Base-by-base conservation (phyloP, 352 stramenopile genomes). In the Phytophthora palmivora region DNA sequence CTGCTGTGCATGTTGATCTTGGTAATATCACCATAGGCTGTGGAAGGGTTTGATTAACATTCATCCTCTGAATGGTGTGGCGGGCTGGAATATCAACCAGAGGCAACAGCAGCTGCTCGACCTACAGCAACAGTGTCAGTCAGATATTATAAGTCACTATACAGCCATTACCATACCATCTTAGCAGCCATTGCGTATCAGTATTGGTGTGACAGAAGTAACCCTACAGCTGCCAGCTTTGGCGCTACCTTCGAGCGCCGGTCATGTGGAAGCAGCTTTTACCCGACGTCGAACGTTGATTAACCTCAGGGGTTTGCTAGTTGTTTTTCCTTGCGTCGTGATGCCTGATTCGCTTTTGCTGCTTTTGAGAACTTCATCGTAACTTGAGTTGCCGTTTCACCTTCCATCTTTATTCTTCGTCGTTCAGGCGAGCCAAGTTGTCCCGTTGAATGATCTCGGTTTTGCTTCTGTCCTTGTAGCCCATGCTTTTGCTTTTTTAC, bases 161-260 rank as follows among this genome's bases (percentile, higher is more conserved):
- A n/a, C n/a, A n/a, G n/a, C n/a, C n/a, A n/a, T 32, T 32, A 32
- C 26, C 32, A 53, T 54, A 54, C 54, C 54, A 43, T 54, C 22
- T 32, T 53, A 33, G 22, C 22, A 47, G 34, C 54, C 7, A 24
- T 14, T 0, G 3, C 22, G 10, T 24, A 54, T 15, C n/a, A 41
- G 22, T 62, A 54, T 12, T 24, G 2, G 1, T 9, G 3, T 16
- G 43, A 33, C 11, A 62, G 54, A 16, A 62, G 11, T 0, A 34
- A 0, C 2, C 6, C 9, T 2, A 43, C n/a, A 2, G 54, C 55
- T 1, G 46, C n/a, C 6, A 63, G 34, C 4, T 6, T 55, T 6
- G 55, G 55, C 6, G 21, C n/a, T 5, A 14, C 16, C 11, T 30
- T 36, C 9, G 45, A n/a, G n/a, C n/a, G n/a, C n/a, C n/a, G n/a